Evolutionary conservation across 2,329 filamentous ascomycete species (phyloP).

Genomic region (Penicillium decumbens): DNA sequence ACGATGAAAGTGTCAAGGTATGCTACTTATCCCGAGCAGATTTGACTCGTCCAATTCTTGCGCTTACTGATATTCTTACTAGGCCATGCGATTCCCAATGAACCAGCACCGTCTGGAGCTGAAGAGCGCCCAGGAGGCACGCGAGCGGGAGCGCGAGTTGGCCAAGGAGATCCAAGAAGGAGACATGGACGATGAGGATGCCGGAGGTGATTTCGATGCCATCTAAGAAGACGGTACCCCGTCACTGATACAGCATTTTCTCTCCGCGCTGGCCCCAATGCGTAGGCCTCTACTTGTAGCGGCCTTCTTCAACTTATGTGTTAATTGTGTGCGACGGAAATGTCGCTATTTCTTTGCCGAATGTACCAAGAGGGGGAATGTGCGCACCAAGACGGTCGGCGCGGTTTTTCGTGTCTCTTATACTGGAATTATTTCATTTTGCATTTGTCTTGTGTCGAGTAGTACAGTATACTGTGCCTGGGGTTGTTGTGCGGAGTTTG

Average conservation of each 20-base stretch:
- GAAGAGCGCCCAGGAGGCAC: conserved; percentile 97
- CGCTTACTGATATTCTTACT: conserved; percentile 6
- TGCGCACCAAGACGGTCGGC: conserved; percentile 26
- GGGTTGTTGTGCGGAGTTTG: neutral
- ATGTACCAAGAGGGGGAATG: conserved; percentile 26
- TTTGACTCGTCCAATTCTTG: neutral
- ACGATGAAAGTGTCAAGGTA: conserved; percentile 98
- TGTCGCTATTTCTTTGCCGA: conserved; percentile 21
- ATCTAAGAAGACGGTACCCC: conserved; percentile 57
- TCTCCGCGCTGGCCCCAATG: conserved; percentile 11
- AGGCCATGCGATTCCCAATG: conserved; percentile 99
- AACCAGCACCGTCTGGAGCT: conserved; percentile 96
- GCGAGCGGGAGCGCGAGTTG: conserved; percentile 91
- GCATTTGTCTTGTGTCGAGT: conserved; percentile 6
- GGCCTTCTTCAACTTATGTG: conserved; percentile 25
- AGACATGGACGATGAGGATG: conserved; percentile 93
- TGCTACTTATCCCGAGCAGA: conserved; percentile 20
- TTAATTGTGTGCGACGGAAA: conserved; percentile 24
- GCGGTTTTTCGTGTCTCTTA: conserved; percentile 27
- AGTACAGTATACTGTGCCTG: neutral
- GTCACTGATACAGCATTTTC: conserved; percentile 21
- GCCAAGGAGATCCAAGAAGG: conserved; percentile 99
- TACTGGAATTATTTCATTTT: conserved; percentile 23
- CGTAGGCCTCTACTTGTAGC: conserved; percentile 18
- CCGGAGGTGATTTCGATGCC: conserved; percentile 91